phyloP scores from a whole-genome alignment of 768 basidiomycete genomes.

The Pisolithus marmoratus region DNA sequence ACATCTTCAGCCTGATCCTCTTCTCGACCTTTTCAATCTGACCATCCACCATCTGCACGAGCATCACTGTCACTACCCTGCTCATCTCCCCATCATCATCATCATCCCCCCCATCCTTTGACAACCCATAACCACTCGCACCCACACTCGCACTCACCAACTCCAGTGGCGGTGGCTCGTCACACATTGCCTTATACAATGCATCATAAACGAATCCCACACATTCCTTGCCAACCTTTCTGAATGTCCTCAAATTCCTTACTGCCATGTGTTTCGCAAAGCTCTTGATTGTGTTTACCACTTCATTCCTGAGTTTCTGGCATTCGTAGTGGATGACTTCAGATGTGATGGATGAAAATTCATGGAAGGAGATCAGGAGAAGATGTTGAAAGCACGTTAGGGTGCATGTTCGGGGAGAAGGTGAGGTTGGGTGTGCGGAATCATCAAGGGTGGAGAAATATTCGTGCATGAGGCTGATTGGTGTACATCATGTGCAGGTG shows the following conservation, averaged over 20 bases:
- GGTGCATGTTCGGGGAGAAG: conserved; percentile 83
- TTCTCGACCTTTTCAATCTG: conserved; percentile 82
- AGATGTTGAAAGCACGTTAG: conserved; percentile 98
- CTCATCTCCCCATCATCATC: too few relatives aligned
- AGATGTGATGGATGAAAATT: conserved; percentile 94
- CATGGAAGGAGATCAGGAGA: conserved; percentile 95
- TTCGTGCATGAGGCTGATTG: conserved; percentile 78
- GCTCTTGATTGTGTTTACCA: conserved; percentile 87
- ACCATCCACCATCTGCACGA: conserved; percentile 54
- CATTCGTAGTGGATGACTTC: conserved; percentile 89
- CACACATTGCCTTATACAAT: conserved; percentile 77
- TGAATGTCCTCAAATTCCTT: conserved; percentile 76
- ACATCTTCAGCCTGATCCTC: conserved; percentile 78
- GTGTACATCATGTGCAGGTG: too few relatives aligned
- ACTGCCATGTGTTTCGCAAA: conserved; percentile 92
- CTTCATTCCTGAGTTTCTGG: conserved; percentile 77
- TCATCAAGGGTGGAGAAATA: conserved; percentile 93
- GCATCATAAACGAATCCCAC: conserved; percentile 89
- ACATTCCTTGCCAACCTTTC: conserved; percentile 82
- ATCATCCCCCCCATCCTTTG: too few relatives aligned
- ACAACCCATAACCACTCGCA: too few relatives aligned
- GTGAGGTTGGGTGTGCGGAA: conserved; percentile 86
- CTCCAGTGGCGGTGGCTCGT: conserved; percentile 60
- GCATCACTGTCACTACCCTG: conserved; percentile 40
- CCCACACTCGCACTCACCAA: too few relatives aligned